Conservation (phyloP, 1,284 basidiomycete genomes). For the Grifola frondosa region DNA sequence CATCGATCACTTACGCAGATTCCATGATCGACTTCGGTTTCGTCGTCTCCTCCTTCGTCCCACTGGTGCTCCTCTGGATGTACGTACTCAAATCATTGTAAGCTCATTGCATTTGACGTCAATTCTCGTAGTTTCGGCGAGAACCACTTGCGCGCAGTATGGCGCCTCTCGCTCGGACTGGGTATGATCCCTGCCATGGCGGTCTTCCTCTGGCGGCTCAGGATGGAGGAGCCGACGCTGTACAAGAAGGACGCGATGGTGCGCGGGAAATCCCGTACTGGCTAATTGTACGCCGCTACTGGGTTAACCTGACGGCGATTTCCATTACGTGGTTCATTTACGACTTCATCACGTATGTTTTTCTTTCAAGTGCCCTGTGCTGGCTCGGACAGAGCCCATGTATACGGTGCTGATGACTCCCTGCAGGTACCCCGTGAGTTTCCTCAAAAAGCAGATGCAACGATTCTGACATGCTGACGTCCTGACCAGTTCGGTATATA, state of each 20-base stretch:
- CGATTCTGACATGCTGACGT: not conserved
- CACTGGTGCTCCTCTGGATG: slow-evolving; percentile 86
- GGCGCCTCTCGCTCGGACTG: slow-evolving; percentile 88
- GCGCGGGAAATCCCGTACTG: slow-evolving; percentile 72
- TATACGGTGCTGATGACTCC: too few species aligned
- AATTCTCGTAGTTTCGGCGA: slow-evolving; percentile 59
- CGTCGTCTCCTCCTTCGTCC: slow-evolving; percentile 80
- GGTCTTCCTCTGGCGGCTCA: slow-evolving; percentile 85
- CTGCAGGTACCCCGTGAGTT: slow-evolving; percentile 56
- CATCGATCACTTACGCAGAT: slow-evolving; percentile 41
- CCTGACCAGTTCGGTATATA: slow-evolving; percentile 74
- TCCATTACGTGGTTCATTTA: slow-evolving; percentile 84
- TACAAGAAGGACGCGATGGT: slow-evolving; percentile 80
- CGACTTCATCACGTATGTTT: slow-evolving; percentile 71
- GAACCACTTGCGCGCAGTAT: slow-evolving; percentile 80
- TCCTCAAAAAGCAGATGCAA: too few species aligned
- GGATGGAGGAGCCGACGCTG: slow-evolving; percentile 78
- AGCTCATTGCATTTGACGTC: not conserved
- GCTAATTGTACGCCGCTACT: slow-evolving; percentile 82
- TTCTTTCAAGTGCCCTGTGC: slow-evolving; percentile 3
- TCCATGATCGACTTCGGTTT: slow-evolving; percentile 91
- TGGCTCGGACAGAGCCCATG: too few species aligned
- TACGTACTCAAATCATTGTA: slow-evolving; percentile 35
- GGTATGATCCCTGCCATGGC: slow-evolving; percentile 80
- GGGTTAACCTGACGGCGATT: slow-evolving; percentile 66